Percentiles rank a stretch among this genome's conserved stretches.
Conservation (phyloP, 257 asterid genomes). For the Datura wrightii region DNA sequence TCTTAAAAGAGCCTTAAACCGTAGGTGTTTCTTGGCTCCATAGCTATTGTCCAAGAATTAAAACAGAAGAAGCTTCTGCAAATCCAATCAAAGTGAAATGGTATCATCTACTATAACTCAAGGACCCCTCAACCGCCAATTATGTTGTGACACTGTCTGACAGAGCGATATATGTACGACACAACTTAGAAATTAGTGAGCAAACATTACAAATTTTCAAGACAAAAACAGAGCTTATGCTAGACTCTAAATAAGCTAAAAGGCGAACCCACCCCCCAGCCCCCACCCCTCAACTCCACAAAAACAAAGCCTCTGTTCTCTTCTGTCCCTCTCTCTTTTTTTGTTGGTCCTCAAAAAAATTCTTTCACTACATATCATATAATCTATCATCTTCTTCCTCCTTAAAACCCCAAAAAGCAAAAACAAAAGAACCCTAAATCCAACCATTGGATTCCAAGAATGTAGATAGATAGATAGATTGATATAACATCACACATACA, state of each 20-base stretch:
- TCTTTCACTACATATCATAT: too few species aligned
- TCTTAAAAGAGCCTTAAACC: background rate
- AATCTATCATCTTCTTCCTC: too few species aligned
- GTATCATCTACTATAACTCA: conserved; percentile 2
- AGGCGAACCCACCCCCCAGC: background rate
- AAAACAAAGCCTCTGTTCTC: too few species aligned
- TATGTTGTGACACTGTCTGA: background rate
- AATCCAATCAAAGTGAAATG: background rate
- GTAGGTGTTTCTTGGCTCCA: background rate
- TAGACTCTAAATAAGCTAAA: background rate
- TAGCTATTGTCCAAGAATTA: conserved; percentile 1
- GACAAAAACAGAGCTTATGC: conserved; percentile 21
- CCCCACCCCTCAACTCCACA: too few species aligned
- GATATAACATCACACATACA: too few species aligned
- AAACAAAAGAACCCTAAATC: too few species aligned
- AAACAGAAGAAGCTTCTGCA: background rate
- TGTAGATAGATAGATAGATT: too few species aligned
- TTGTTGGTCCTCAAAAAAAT: too few species aligned
- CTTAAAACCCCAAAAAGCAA: too few species aligned
- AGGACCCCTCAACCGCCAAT: conserved; percentile 13
- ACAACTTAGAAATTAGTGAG: background rate
- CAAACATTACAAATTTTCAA: background rate
- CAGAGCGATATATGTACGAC: background rate
- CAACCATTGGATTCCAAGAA: too few species aligned
- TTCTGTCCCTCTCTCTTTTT: too few species aligned